These are phyloP conservation scores for Serendipita vermifera DNA, from an alignment of 768 basidiomycete species.

Conservation along the genomic window DNA sequence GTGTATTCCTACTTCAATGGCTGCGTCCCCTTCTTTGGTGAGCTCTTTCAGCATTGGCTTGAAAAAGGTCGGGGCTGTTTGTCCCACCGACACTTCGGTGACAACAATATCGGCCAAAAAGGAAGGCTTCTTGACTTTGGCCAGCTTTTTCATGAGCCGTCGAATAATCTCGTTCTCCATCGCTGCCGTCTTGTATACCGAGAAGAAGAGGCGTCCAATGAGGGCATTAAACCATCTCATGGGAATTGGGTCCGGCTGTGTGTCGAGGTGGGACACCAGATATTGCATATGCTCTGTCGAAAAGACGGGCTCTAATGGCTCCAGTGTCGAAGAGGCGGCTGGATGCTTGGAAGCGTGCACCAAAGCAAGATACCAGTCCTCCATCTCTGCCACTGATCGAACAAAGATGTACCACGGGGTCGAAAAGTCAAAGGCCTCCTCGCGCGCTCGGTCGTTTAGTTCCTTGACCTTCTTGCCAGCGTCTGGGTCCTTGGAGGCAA, in stretches of 20 bases:
- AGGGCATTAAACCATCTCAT: slow-evolving; percentile 96
- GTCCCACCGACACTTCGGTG: slow-evolving; percentile 80
- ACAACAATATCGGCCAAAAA: slow-evolving; percentile 80
- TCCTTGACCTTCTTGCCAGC: slow-evolving; percentile 27
- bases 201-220: slow-evolving; percentile 84
- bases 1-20: slow-evolving; percentile 69
- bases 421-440: slow-evolving; percentile 38
- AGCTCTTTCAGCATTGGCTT: slow-evolving; percentile 98
- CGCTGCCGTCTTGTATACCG: slow-evolving; percentile 69
- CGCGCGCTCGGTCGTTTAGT: slow-evolving; percentile 28
- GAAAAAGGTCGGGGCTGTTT: slow-evolving; percentile 70
- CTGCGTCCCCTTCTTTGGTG: slow-evolving; percentile 84
- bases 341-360: slow-evolving; percentile 59
- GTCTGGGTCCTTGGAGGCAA: slow-evolving; percentile 26
- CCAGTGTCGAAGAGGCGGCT: slow-evolving; percentile 46
- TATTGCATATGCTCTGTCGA: slow-evolving; percentile 63
- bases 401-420: slow-evolving; percentile 92
- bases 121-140: slow-evolving; percentile 77
- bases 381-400: slow-evolving; percentile 80
- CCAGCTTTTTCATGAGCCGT: slow-evolving; percentile 84
- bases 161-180: slow-evolving; percentile 78
- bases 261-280: slow-evolving; percentile 75
- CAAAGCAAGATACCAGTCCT: slow-evolving; percentile 88
- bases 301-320: slow-evolving; percentile 54
- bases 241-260: slow-evolving; percentile 89